Percentiles rank a stretch among this genome's conserved stretches.
These are phyloP conservation scores for Linnemannia elongata DNA, from an alignment of 192 early-diverging fungal genomes.

Conservation along the genomic window DNA sequence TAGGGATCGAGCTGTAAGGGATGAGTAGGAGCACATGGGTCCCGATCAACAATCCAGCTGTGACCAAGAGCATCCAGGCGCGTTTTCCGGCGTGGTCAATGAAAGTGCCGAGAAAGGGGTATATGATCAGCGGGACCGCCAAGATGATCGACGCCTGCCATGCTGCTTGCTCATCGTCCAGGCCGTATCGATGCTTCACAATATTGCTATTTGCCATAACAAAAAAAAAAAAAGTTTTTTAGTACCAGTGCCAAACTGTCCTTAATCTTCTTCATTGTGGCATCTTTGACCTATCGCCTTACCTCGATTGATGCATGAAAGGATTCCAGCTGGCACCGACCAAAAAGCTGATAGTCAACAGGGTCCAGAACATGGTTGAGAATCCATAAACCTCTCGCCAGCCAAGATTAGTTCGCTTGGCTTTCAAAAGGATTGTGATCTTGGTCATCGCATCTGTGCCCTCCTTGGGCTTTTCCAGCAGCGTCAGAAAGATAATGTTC, in stretches of 20 bases:
- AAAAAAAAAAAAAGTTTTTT: not conserved
- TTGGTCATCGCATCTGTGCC: constrained; percentile 44
- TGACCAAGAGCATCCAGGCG: constrained; percentile 58
- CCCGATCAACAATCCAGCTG: constrained; percentile 31
- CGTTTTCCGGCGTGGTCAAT: constrained; percentile 77
- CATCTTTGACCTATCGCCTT: not conserved
- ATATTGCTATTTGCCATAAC: constrained; percentile 67
- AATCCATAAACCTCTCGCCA: constrained; percentile 61
- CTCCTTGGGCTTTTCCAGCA: constrained; percentile 64
- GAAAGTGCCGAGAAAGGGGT: constrained; percentile 79
- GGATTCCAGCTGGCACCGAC: constrained; percentile 57
- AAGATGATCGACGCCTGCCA: constrained; percentile 77
- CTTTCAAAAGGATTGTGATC: constrained; percentile 45
- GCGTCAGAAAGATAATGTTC: constrained; percentile 75
- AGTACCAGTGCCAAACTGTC: not conserved
- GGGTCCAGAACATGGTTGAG: constrained; percentile 60
- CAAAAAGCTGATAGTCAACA: constrained; percentile 54
- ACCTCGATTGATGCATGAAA: constrained; percentile 64
- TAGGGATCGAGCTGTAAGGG: constrained; percentile 20
- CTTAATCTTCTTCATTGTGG: not conserved
- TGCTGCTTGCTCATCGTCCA: constrained; percentile 71
- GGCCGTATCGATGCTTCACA: constrained; percentile 77
- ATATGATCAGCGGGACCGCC: constrained; percentile 75
- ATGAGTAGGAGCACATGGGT: constrained; percentile 38
- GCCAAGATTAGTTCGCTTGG: constrained; percentile 36